These are phyloP conservation scores for Quercus alba DNA, from an alignment of 306 rosid species.

Conservation along the genomic window DNA sequence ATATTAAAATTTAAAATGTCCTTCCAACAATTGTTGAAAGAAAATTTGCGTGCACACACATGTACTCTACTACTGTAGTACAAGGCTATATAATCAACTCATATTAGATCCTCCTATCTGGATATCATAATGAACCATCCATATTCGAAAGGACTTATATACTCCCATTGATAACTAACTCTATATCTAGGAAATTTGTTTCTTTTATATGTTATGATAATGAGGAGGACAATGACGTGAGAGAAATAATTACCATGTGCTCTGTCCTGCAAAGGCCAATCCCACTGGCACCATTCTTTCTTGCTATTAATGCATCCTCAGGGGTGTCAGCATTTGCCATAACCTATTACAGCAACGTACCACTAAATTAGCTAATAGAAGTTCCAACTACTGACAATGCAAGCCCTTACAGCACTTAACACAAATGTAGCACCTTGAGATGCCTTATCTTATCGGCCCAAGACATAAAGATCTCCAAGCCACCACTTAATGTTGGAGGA, in stretches of 20 bases:
- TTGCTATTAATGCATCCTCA: slow-evolving; percentile 82
- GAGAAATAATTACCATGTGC: slow-evolving; percentile 67
- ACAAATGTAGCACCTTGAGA: slow-evolving; percentile 58
- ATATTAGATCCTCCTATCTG: neutral
- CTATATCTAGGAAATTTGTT: neutral
- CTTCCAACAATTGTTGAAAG: neutral
- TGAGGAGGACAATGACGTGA: neutral
- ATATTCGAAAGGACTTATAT: neutral
- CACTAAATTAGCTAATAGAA: neutral
- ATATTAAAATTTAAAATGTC: neutral
- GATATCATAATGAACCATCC: neutral
- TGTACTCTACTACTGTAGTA: too few relatives aligned
- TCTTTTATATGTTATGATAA: neutral
- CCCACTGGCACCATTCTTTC: slow-evolving; percentile 90
- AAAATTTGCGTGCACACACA: neutral
- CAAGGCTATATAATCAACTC: neutral
- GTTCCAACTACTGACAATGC: slow-evolving; percentile 18
- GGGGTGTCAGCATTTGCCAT: slow-evolving; percentile 99
- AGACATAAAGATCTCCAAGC: slow-evolving; percentile 83
- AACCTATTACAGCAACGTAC: slow-evolving; percentile 44
- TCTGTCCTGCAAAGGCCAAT: slow-evolving; percentile 98
- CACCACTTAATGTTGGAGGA: slow-evolving; percentile 84
- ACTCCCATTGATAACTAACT: neutral
- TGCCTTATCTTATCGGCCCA: slow-evolving; percentile 89
- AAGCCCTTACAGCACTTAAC: slow-evolving; percentile 13